Evolutionary conservation across 2,329 filamentous ascomycete species (phyloP).

Genomic region (Pestalotiopsis sp.): DNA sequence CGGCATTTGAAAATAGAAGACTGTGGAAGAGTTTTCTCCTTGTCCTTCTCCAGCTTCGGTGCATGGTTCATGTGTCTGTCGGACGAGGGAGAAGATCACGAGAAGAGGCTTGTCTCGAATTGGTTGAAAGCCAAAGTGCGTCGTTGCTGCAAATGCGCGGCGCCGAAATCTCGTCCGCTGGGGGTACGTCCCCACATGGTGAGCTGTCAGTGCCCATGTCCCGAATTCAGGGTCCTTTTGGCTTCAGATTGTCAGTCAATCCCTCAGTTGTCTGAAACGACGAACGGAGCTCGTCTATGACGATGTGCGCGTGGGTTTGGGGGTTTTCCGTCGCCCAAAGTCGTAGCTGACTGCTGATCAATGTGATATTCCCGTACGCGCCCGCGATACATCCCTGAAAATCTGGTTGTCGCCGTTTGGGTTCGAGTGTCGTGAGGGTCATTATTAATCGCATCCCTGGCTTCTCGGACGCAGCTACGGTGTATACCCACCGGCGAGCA

Average conservation of each 20-base stretch:
- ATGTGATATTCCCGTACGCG: not conserved
- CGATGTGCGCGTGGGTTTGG: not conserved
- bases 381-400: not conserved
- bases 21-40: not conserved
- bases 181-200: slow-evolving; percentile 1
- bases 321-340: too few relatives aligned
- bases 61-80: not conserved
- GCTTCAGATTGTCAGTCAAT: not conserved
- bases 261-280: not conserved
- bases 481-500: not conserved
- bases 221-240: slow-evolving; percentile 10
- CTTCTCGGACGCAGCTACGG: not conserved
- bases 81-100: not conserved
- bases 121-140: not conserved
- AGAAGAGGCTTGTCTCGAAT: not conserved
- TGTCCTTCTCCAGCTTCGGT: not conserved
- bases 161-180: not conserved
- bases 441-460: not conserved
- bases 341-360: too few relatives aligned
- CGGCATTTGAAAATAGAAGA: not conserved
- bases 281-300: not conserved
- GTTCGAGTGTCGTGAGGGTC: not conserved
- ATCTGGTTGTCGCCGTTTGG: not conserved
- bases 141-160: not conserved
- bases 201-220: slow-evolving; percentile 6